Base-by-base conservation (phyloP, 768 basidiomycete species). In the Rhizopogon vulgaris region DNA sequence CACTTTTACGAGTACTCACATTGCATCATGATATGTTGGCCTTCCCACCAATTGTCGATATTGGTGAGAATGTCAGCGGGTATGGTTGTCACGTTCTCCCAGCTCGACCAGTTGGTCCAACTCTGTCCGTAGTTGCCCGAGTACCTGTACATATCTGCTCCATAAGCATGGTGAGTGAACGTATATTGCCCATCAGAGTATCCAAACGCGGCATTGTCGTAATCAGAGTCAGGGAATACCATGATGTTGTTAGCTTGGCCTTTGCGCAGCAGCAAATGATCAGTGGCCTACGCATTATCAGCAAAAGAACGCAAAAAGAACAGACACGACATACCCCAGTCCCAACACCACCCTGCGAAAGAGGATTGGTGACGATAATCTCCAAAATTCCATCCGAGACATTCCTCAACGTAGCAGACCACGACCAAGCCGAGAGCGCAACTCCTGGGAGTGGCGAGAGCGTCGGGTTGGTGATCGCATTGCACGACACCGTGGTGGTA, bases 111-210 rank as follows among this genome's bases (percentile, higher is more conserved):
- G 17, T 76, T 65, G 5, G 88, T 78, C 92, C 93, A 95, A 22
- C 34, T 51, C 63, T 79, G 76, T 8, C 90, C 92, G 60, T 87
- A 95, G 71, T 94, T 85, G 72, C 83, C 82, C 11, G 90, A 85
- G 67, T 92, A 94, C 41, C 94, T 79, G 73, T 91, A 85, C 74
- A 71, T 81, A 56, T 95, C 92, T 15, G 94, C 93, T 42, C 94
- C 94, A 50, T 78, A 78, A 4, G 94, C 93, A 41, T 77, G 79
- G 70, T 96, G 94, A 0, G 80, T 80, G 67, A 92, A 90, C 6
- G 76, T 79, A 66, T 87, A 94, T 55, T 84, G 71, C 50, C 80
- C 84, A 53, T 80, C 71, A 9, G 80, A 74, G 48, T 76, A 72
- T 15, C 74, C 73, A 63, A 89, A 81, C 0, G 83, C 75, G 46